Evolutionary conservation across 192 early-diverging fungal species (phyloP).

Genomic region (Phycomyces blakesleeanus): DNA sequence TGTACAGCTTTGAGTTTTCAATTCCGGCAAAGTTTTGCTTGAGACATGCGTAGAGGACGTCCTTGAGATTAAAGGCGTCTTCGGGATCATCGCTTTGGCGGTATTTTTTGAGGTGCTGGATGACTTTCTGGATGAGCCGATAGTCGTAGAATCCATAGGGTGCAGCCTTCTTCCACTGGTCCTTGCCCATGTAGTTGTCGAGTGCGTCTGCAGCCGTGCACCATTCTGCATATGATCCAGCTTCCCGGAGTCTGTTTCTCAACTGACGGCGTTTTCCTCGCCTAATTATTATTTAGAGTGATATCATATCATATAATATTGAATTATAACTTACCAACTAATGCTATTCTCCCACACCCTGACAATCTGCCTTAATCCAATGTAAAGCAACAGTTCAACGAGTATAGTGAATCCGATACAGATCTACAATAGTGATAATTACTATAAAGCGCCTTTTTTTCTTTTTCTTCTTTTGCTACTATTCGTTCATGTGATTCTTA

Average conservation of each 20-base stretch:
- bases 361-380: conserved; percentile 57
- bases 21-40: conserved; percentile 77
- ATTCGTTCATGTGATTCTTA: conserved; percentile 25
- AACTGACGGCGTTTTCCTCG: conserved; percentile 50
- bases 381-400: conserved; percentile 58
- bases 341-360: conserved; percentile 61
- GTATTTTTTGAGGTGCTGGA: conserved; percentile 39
- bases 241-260: conserved; percentile 45
- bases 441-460: neutral
- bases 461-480: conserved; percentile 15
- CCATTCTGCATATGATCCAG: conserved; percentile 62
- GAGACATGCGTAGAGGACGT: conserved; percentile 53
- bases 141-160: conserved; percentile 64
- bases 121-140: conserved; percentile 56
- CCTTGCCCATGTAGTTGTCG: conserved; percentile 62
- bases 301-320: neutral
- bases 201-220: conserved; percentile 51
- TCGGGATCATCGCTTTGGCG: conserved; percentile 33
- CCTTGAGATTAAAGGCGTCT: conserved; percentile 41
- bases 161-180: conserved; percentile 63
- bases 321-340: conserved; percentile 43
- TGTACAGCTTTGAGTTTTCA: conserved; percentile 71
- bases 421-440: conserved; percentile 26
- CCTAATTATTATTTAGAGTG: conserved; percentile 24
- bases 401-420: conserved; percentile 53